These are phyloP conservation scores for Erodium trifolium DNA, from an alignment of 441 rosid genomes.

Conservation along the genomic window DNA sequence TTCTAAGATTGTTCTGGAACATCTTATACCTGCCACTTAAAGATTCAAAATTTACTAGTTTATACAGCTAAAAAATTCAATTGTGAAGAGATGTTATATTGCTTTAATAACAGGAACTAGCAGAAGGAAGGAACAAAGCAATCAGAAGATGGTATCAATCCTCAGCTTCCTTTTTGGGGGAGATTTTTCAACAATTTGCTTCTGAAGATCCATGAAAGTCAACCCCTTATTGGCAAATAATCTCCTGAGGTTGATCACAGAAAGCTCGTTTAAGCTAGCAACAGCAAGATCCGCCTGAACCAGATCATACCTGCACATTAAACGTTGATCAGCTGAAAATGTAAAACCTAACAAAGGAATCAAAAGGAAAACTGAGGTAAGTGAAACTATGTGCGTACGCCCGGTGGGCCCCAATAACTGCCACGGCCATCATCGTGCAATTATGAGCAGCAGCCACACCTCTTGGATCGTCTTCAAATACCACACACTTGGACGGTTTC, in stretches of 20 bases:
- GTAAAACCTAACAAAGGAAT: no score
- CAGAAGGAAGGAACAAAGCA: background rate
- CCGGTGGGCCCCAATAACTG: slow-evolving; percentile 72
- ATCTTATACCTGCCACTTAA: no score
- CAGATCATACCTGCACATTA: slow-evolving; percentile 64
- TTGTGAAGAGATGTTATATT: no score
- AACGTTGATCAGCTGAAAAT: no score
- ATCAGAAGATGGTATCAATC: slow-evolving; percentile 74
- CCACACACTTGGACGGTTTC: slow-evolving; percentile 88
- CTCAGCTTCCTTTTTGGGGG: slow-evolving; percentile 76
- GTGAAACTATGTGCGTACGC: slow-evolving; percentile 59
- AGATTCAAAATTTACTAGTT: no score
- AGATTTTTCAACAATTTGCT: slow-evolving; percentile 66
- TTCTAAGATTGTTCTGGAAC: no score
- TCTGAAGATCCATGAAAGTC: slow-evolving; percentile 78
- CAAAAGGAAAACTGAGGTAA: no score
- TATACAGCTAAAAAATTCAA: no score
- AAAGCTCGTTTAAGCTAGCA: slow-evolving; percentile 68
- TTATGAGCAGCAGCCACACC: slow-evolving; percentile 90
- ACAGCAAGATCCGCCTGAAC: slow-evolving; percentile 93
- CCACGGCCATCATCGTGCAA: slow-evolving; percentile 97
- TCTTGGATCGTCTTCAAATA: slow-evolving; percentile 87
- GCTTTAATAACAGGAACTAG: no score
- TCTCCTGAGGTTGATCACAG: slow-evolving; percentile 85
- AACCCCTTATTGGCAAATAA: slow-evolving; percentile 82